Percentiles rank a stretch among this genome's conserved stretches.
Conservation (phyloP, 495 filamentous ascomycete species). For the Polyplosphaeria fusca region DNA sequence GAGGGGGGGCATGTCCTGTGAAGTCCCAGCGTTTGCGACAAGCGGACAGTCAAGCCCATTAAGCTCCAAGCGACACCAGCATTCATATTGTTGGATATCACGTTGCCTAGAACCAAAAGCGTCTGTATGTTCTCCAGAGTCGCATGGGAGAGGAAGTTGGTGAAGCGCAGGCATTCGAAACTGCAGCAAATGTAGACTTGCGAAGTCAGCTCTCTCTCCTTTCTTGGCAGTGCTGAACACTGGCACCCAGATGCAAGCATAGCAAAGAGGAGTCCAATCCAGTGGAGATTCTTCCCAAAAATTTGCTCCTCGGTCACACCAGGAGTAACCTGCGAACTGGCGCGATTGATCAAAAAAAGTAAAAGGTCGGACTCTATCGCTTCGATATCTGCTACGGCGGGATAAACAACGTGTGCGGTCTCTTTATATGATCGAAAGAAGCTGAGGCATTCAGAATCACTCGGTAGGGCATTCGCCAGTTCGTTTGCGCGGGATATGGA, state of each 20-base stretch:
- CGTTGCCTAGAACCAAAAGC: constrained; percentile 57
- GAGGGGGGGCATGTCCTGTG: constrained; percentile 53
- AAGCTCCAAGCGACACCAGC: constrained; percentile 60
- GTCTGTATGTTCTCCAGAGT: constrained; percentile 58
- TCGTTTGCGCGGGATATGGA: constrained; percentile 66
- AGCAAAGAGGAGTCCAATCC: constrained; percentile 70
- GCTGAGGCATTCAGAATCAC: constrained; percentile 59
- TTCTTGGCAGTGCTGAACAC: constrained; percentile 64
- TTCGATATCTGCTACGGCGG: constrained; percentile 68
- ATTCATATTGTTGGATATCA: constrained; percentile 63
- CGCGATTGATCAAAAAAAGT: constrained; percentile 64
- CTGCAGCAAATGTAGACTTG: constrained; percentile 63
- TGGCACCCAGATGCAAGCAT: constrained; percentile 79
- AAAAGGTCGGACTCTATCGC: constrained; percentile 63
- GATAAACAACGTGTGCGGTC: constrained; percentile 74
- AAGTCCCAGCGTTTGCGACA: constrained; percentile 56
- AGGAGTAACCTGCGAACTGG: constrained; percentile 46
- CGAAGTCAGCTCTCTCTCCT: constrained; percentile 56
- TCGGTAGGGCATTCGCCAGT: constrained; percentile 68
- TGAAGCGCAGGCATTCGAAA: constrained; percentile 60
- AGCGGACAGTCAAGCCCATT: constrained; percentile 55
- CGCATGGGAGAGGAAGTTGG: constrained; percentile 60
- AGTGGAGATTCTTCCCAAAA: constrained; percentile 61
- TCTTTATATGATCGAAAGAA: constrained; percentile 72
- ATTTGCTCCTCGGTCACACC: constrained; percentile 37